Percentiles rank a stretch among this genome's conserved stretches.
Evolutionary conservation across 176 grass and related monocot genomes (phyloP).

Genomic region (Lolium perenne): DNA sequence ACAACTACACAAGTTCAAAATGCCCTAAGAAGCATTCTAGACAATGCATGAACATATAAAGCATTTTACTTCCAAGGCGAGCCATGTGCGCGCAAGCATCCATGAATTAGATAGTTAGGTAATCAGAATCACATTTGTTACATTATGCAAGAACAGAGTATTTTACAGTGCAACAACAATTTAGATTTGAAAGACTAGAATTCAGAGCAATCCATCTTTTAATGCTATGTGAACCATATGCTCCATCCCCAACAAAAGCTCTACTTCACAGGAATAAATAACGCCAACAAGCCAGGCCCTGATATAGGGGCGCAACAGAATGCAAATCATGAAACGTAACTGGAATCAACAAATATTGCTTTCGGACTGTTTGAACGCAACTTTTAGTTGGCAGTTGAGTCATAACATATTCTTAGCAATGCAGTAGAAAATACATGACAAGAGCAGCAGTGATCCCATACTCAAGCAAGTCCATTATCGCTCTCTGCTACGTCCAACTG

Average conservation of each 20-base stretch:
- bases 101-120: neutral
- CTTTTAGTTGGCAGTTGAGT: neutral
- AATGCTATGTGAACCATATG: neutral
- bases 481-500: neutral
- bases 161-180: neutral
- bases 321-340: slow-evolving; percentile 1
- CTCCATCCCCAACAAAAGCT: slow-evolving; percentile 18
- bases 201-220: neutral
- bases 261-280: slow-evolving; percentile 16
- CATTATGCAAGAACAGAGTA: neutral
- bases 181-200: slow-evolving; percentile 9
- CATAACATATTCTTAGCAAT: neutral
- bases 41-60: slow-evolving; percentile 34
- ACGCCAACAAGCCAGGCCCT: slow-evolving; percentile 10
- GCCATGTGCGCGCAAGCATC: neutral
- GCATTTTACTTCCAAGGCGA: neutral
- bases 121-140: neutral
- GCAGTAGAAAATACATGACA: neutral
- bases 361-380: neutral
- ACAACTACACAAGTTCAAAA: neutral
- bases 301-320: neutral
- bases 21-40: slow-evolving; percentile 16
- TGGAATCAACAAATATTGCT: neutral
- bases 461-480: neutral
- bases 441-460: neutral